Evolutionary conservation across 1,139 yeast species (phyloP).

Genomic region (Diutina pseudorugosa): DNA sequence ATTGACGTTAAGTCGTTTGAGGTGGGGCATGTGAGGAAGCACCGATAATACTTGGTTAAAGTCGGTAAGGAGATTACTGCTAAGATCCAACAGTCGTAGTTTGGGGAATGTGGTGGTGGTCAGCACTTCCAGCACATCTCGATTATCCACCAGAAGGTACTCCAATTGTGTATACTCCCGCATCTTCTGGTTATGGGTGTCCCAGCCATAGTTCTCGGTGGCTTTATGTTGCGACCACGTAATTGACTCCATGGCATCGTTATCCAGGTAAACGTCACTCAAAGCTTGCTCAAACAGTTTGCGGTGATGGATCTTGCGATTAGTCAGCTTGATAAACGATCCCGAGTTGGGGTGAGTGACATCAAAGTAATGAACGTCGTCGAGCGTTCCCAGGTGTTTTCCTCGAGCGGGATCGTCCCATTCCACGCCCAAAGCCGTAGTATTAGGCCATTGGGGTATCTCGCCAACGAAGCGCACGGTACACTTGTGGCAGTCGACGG

Average conservation of each 20-base stretch:
- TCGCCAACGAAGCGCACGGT: slow-evolving; percentile 54
- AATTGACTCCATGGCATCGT: slow-evolving; percentile 10
- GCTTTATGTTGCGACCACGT: slow-evolving; percentile 37
- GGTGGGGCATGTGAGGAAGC: slow-evolving; percentile 18
- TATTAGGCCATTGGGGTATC: slow-evolving; percentile 44
- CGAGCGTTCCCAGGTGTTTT: slow-evolving; percentile 40
- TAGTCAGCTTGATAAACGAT: slow-evolving; percentile 47
- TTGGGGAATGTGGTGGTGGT: slow-evolving; percentile 10
- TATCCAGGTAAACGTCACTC: slow-evolving; percentile 29
- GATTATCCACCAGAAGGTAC: slow-evolving; percentile 20
- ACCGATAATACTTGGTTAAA: slow-evolving; percentile 28
- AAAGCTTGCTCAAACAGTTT: slow-evolving; percentile 37
- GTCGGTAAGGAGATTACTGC: slow-evolving; percentile 43
- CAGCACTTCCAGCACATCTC: neutral
- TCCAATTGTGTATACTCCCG: slow-evolving; percentile 31
- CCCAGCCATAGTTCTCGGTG: slow-evolving; percentile 57
- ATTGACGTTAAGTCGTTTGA: slow-evolving; percentile 40
- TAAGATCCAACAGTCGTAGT: slow-evolving; percentile 41
- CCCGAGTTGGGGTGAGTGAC: slow-evolving; percentile 31
- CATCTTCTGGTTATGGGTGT: slow-evolving; percentile 35
- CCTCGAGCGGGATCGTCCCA: slow-evolving; percentile 65
- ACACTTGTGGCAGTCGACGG: slow-evolving; percentile 17
- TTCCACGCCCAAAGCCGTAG: slow-evolving; percentile 60
- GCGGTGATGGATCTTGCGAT: slow-evolving; percentile 17
- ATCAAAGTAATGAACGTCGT: slow-evolving; percentile 34